Evolutionary conservation across 257 asterid genomes (phyloP).

Genomic region (Nicotiana knightiana): DNA sequence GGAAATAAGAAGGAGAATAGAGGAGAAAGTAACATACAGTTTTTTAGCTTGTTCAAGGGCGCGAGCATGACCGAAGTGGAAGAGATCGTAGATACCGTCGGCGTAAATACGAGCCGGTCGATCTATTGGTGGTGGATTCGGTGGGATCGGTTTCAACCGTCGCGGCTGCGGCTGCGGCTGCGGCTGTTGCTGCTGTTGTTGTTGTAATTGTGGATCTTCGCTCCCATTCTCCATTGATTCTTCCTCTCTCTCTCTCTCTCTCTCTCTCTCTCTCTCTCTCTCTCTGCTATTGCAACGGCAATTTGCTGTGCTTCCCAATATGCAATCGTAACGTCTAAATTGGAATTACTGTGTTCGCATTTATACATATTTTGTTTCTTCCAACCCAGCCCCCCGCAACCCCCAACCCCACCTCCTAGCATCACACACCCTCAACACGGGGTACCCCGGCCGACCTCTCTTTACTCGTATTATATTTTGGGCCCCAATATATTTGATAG

Average conservation of each 20-base stretch:
- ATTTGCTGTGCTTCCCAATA: not conserved
- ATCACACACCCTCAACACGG: not conserved
- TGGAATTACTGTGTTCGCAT: not conserved
- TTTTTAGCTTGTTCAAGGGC: conserved; percentile 95
- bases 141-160: conserved; percentile 15
- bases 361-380: not conserved
- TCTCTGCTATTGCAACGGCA: not conserved
- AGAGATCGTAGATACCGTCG: conserved; percentile 98
- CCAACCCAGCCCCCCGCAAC: too few species aligned
- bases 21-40: conserved; percentile 28
- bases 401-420: too few species aligned
- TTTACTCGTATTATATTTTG: not conserved
- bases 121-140: conserved; percentile 41
- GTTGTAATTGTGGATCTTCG: not conserved
- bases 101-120: conserved; percentile 86
- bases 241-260: not conserved
- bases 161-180: conserved; percentile 7
- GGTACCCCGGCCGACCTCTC: not conserved
- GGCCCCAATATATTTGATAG: not conserved
- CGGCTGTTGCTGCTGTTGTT: not conserved
- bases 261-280: not conserved
- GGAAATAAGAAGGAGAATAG: not conserved
- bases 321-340: not conserved
- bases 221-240: conserved; percentile 10
- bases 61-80: conserved; percentile 98